phyloP scores from a whole-genome alignment of 257 asterid species.

The Eucommia ulmoides region DNA sequence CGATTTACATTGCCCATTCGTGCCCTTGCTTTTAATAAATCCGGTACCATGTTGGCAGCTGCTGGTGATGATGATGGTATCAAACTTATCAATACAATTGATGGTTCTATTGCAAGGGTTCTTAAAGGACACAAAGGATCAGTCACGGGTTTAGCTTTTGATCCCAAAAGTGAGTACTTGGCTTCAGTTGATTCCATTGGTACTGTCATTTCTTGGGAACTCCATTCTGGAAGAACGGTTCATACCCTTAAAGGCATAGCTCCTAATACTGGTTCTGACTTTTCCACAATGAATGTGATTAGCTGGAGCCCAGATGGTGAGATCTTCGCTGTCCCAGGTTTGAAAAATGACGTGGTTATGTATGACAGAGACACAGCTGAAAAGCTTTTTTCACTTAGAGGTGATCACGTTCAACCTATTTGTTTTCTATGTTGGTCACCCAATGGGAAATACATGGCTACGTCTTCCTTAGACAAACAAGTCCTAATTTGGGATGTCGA shows the following conservation, averaged over 20 bases:
- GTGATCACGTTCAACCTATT: slow-evolving; percentile 72
- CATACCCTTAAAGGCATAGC: slow-evolving; percentile 74
- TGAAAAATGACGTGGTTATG: slow-evolving; percentile 86
- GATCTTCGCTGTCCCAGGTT: slow-evolving; percentile 84
- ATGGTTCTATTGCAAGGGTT: slow-evolving; percentile 84
- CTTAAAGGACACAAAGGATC: slow-evolving; percentile 92
- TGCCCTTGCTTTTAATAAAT: slow-evolving; percentile 73
- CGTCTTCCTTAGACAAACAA: slow-evolving; percentile 81
- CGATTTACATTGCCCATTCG: slow-evolving; percentile 91
- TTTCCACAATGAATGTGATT: slow-evolving; percentile 44
- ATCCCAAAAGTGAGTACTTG: slow-evolving; percentile 81
- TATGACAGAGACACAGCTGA: slow-evolving; percentile 98
- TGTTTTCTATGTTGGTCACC: slow-evolving; percentile 98
- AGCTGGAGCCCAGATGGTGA: slow-evolving; percentile 98
- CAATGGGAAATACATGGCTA: slow-evolving; percentile 92
- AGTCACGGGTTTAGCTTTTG: slow-evolving; percentile 82
- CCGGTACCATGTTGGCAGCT: slow-evolving; percentile 87
- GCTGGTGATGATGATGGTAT: slow-evolving; percentile 97
- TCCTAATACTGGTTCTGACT: slow-evolving; percentile 53
- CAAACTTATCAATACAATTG: slow-evolving; percentile 83
- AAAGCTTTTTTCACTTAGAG: slow-evolving; percentile 66
- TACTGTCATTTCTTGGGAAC: slow-evolving; percentile 86
- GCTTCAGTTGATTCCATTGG: slow-evolving; percentile 87
- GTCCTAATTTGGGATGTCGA: slow-evolving; percentile 89
- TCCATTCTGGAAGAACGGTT: slow-evolving; percentile 67